Conservation (phyloP, 1,284 basidiomycete genomes). For the Rhodotorula glutinis region DNA sequence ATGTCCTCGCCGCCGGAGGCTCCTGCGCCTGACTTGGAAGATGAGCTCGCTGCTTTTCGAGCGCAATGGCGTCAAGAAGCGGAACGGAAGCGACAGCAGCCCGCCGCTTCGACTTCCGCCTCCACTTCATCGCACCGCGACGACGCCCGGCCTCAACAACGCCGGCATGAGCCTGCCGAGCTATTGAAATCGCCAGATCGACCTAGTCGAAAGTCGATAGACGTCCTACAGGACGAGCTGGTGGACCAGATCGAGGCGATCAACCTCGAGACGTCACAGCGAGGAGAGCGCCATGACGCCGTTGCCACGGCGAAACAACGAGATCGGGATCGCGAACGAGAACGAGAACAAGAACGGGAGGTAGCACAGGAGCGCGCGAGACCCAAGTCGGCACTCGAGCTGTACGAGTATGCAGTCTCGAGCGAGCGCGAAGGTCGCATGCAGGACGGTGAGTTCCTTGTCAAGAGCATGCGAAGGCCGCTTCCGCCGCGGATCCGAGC, state of each 20-base stretch:
- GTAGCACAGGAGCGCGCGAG: neutral
- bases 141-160: neutral
- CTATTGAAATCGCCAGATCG: neutral
- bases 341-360: neutral
- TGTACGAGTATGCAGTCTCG: constrained; percentile 38
- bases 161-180: neutral
- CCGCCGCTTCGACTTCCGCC: neutral
- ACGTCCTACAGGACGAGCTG: neutral
- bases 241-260: neutral
- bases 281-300: neutral
- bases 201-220: neutral
- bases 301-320: neutral
- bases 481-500: no score
- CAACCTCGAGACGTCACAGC: neutral
- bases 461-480: no score
- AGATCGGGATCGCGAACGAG: neutral
- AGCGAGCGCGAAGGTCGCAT: constrained; percentile 41
- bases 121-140: neutral
- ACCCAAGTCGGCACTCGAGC: constrained; percentile 38
- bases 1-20: constrained; percentile 3
- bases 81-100: constrained; percentile 4
- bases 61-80: constrained; percentile 27
- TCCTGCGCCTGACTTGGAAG: constrained; percentile 16
- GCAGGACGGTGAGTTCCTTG: constrained; percentile 36
- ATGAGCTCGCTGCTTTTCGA: constrained; percentile 31